A percentile compares a stretch with the other conserved stretches of the same genome.
phyloP scores from a whole-genome alignment of 2,329 filamentous ascomycete species.

The Aureobasidium leucospermi region DNA sequence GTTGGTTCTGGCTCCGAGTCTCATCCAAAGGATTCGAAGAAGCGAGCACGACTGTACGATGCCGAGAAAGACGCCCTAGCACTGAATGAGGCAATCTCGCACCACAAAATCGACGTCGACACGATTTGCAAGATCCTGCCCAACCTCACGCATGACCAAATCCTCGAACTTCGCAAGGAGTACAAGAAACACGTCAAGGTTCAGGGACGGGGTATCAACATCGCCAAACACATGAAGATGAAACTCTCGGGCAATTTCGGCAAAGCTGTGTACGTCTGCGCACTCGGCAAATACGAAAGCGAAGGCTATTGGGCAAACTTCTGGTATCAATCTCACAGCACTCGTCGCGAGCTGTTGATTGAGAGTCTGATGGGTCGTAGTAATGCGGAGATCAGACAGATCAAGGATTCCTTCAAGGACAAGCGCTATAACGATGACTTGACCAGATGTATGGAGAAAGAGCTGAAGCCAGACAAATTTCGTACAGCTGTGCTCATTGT shows the following conservation, averaged over 20 bases:
- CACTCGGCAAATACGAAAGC: constrained; percentile 81
- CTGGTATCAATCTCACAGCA: constrained; percentile 87
- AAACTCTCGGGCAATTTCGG: constrained; percentile 73
- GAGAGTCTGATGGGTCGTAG: constrained; percentile 85
- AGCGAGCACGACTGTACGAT: constrained; percentile 71
- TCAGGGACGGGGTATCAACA: constrained; percentile 71
- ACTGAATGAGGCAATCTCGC: constrained; percentile 68
- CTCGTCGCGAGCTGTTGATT: constrained; percentile 80
- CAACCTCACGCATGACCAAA: constrained; percentile 74
- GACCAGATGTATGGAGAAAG: constrained; percentile 78
- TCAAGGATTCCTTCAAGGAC: constrained; percentile 84
- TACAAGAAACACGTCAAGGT: constrained; percentile 89
- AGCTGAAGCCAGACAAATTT: constrained; percentile 94
- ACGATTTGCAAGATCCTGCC: constrained; percentile 79
- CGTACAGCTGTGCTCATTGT: constrained; percentile 78
- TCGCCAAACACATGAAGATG: constrained; percentile 78
- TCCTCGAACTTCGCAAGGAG: constrained; percentile 75
- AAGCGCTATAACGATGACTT: constrained; percentile 84
- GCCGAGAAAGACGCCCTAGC: constrained; percentile 69
- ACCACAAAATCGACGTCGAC: constrained; percentile 55
- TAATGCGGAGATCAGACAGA: constrained; percentile 77
- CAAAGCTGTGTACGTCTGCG: constrained; percentile 85
- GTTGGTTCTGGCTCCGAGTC: constrained; percentile 3
- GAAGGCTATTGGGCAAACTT: constrained; percentile 98
- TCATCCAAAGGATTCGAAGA: constrained; percentile 40